Evolutionary conservation across 345 rosid species (phyloP).

Genomic region (Triadica sebifera): DNA sequence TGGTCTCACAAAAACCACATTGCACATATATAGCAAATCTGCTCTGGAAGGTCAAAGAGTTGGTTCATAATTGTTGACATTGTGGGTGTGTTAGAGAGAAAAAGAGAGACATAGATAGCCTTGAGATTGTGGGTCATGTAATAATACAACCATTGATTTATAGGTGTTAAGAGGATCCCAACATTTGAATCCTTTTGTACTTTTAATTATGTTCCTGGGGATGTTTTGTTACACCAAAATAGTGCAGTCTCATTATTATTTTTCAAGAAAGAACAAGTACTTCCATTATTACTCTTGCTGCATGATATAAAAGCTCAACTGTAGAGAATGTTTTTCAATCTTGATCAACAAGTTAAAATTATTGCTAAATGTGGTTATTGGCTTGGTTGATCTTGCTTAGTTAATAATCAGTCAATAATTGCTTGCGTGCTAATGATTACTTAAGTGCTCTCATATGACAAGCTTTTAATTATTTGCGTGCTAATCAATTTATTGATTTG

Average conservation of each 20-base stretch:
- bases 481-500: too few species aligned
- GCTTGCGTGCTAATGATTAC: too few species aligned
- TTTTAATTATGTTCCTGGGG: slow-evolving; percentile 11
- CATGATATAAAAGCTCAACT: background rate
- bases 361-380: background rate
- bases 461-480: too few species aligned
- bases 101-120: slow-evolving; percentile 9
- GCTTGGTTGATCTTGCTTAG: background rate
- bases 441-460: too few species aligned
- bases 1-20: slow-evolving; percentile 90
- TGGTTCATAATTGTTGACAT: slow-evolving; percentile 66
- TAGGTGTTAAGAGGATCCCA: slow-evolving; percentile 12
- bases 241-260: background rate
- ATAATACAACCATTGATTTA: slow-evolving; percentile 15
- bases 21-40: slow-evolving; percentile 97
- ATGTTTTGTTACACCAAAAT: slow-evolving; percentile 23
- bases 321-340: background rate
- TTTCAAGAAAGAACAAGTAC: slow-evolving; percentile 2
- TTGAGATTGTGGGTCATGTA: slow-evolving; percentile 19
- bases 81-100: background rate
- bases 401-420: too few species aligned
- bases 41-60: slow-evolving; percentile 75
- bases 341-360: background rate
- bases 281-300: background rate
- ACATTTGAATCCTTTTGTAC: background rate